A percentile compares a stretch with the other conserved stretches of the same genome.
phyloP scores from a whole-genome alignment of 2,329 filamentous ascomycete genomes.

The Ceratocystiopsis minuta region DNA sequence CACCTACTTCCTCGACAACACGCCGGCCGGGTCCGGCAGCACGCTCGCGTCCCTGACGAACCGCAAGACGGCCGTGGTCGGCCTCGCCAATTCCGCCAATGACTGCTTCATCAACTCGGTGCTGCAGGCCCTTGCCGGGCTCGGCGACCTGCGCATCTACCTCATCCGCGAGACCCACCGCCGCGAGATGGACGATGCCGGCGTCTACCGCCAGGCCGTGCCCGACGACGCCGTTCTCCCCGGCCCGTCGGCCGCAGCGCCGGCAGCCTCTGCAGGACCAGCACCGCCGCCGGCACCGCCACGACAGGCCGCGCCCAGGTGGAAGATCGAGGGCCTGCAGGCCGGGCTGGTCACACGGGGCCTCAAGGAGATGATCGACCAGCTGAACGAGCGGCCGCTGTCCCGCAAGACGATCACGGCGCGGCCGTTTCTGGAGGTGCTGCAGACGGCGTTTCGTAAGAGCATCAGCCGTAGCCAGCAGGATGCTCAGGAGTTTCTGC shows the following conservation, averaged over 20 bases:
- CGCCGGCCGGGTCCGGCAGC: constrained; percentile 33
- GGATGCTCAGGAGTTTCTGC: constrained; percentile 92
- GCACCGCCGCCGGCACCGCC: too few relatives aligned
- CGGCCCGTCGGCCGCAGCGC: not conserved
- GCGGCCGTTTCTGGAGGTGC: constrained; percentile 59
- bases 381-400: constrained; percentile 81
- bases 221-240: constrained; percentile 17
- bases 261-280: too few relatives aligned
- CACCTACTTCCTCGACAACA: constrained; percentile 87
- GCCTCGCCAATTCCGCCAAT: constrained; percentile 78
- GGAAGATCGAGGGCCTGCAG: constrained; percentile 53
- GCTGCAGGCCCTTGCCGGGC: constrained; percentile 76
- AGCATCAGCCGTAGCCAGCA: constrained; percentile 89
- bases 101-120: constrained; percentile 96
- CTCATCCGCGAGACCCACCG: constrained; percentile 82
- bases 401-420: constrained; percentile 88
- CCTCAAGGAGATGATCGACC: constrained; percentile 81
- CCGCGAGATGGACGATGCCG: constrained; percentile 58
- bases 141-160: constrained; percentile 78
- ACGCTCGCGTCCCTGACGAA: constrained; percentile 11
- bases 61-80: constrained; percentile 76
- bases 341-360: constrained; percentile 68
- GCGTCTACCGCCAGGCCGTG: constrained; percentile 52
- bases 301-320: constrained; percentile 22
- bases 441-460: constrained; percentile 76